Evolutionary conservation across 306 rosid species (phyloP).

Genomic region (Quercus agrifolia): DNA sequence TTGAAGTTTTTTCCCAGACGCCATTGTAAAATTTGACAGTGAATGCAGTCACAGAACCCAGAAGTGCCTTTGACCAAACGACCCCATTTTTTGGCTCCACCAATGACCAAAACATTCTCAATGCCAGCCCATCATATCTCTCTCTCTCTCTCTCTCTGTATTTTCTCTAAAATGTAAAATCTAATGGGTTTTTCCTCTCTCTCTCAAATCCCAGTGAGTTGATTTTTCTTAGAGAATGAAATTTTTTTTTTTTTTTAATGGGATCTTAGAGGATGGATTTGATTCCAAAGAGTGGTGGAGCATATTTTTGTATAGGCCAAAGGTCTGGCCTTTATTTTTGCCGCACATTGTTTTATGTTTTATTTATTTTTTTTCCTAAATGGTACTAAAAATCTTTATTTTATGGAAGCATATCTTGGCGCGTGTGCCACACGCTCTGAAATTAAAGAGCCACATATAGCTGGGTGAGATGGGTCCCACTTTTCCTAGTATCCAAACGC

Average conservation of each 20-base stretch:
- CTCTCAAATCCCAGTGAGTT: conserved; percentile 2
- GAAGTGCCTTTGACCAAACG: too few species aligned
- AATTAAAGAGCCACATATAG: neutral
- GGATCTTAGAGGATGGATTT: neutral
- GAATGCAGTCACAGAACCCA: too few species aligned
- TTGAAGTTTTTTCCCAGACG: too few species aligned
- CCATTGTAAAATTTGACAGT: too few species aligned
- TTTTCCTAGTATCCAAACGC: neutral
- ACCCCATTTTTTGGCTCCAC: conserved; percentile 1
- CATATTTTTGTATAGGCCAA: neutral
- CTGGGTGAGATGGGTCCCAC: neutral
- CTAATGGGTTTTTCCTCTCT: neutral
- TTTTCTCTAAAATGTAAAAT: neutral
- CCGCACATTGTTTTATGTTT: neutral
- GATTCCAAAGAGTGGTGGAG: conserved; percentile 13
- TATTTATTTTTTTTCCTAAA: too few species aligned
- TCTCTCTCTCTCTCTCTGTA: neutral
- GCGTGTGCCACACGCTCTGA: neutral
- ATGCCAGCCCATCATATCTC: conserved; percentile 6
- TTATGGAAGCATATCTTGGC: neutral
- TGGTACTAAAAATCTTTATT: neutral
- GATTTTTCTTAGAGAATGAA: neutral
- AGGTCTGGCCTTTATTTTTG: neutral
- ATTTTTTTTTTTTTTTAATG: neutral
- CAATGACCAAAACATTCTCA: neutral